Conservation (phyloP, 2,329 filamentous ascomycete genomes). For the Trichoderma brevicompactum region DNA sequence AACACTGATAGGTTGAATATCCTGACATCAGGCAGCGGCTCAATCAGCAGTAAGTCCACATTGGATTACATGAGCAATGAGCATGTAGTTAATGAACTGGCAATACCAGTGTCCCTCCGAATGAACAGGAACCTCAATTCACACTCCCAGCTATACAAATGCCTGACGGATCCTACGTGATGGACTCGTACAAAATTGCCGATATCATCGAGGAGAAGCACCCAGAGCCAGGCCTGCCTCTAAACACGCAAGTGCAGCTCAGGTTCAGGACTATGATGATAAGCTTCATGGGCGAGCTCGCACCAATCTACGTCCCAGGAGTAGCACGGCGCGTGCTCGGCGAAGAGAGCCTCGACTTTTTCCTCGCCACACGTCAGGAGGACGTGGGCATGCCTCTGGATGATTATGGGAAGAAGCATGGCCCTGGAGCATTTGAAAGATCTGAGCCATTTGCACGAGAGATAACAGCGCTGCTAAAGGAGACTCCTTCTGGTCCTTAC, state of each 20-base stretch:
- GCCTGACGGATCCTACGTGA: conserved; percentile 14
- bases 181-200: conserved; percentile 24
- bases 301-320: background rate
- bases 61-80: background rate
- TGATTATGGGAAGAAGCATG: background rate
- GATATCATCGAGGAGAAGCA: conserved; percentile 13
- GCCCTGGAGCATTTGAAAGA: conserved; percentile 6
- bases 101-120: background rate
- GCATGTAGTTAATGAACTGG: background rate
- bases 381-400: conserved; percentile 14
- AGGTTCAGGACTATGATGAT: conserved; percentile 2
- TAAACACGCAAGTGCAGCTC: conserved; percentile 6
- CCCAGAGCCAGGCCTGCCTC: background rate
- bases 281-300: background rate
- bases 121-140: background rate
- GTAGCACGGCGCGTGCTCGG: conserved; percentile 2
- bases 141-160: conserved; percentile 6
- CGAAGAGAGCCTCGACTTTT: conserved; percentile 1
- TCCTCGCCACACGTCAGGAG: background rate
- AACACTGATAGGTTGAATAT: conserved; percentile 14
- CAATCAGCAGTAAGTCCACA: conserved; percentile 5
- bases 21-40: conserved; percentile 7
- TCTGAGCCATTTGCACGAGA: conserved; percentile 6
- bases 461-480: conserved; percentile 17
- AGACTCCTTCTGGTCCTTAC: background rate